Evolutionary conservation across 345 rosid species (phyloP).

Genomic region (Lepidium didymum): DNA sequence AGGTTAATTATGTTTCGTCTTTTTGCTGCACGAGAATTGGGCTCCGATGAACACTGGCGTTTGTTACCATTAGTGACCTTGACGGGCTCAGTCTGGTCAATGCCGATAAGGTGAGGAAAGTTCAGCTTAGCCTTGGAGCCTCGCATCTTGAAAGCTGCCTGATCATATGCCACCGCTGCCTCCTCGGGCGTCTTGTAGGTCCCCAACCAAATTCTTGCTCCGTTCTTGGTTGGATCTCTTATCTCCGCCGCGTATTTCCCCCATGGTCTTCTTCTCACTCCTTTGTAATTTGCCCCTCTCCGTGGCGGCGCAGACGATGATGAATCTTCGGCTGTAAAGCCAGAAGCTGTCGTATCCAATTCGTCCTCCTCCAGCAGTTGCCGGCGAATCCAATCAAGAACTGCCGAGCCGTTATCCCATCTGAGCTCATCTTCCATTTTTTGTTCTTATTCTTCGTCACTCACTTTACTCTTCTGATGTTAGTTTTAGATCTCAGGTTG

Average conservation of each 20-base stretch:
- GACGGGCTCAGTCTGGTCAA: background rate
- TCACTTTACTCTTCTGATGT: background rate
- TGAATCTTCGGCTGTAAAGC: background rate
- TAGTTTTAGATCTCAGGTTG: background rate
- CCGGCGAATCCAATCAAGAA: slow-evolving; percentile 18
- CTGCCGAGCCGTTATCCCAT: background rate
- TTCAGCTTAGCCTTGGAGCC: slow-evolving; percentile 34
- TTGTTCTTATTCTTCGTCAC: background rate
- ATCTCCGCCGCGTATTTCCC: slow-evolving; percentile 44
- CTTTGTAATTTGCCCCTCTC: slow-evolving; percentile 12
- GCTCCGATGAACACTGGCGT: slow-evolving; percentile 23
- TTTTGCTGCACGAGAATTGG: background rate
- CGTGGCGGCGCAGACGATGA: background rate
- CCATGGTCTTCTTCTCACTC: slow-evolving; percentile 45
- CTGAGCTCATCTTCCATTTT: slow-evolving; percentile 8
- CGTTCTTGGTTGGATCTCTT: slow-evolving; percentile 34
- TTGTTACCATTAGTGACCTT: slow-evolving; percentile 19
- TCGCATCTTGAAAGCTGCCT: slow-evolving; percentile 26
- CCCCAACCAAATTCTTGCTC: slow-evolving; percentile 43
- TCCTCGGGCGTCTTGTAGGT: slow-evolving; percentile 37
- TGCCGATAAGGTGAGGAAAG: slow-evolving; percentile 29
- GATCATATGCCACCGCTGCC: slow-evolving; percentile 30
- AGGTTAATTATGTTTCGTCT: slow-evolving; percentile 15
- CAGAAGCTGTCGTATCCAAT: background rate
- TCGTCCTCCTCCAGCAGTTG: slow-evolving; percentile 19